Base-by-base conservation (phyloP, 2,329 filamentous ascomycete species). In the Mycocentrospora acerina region DNA sequence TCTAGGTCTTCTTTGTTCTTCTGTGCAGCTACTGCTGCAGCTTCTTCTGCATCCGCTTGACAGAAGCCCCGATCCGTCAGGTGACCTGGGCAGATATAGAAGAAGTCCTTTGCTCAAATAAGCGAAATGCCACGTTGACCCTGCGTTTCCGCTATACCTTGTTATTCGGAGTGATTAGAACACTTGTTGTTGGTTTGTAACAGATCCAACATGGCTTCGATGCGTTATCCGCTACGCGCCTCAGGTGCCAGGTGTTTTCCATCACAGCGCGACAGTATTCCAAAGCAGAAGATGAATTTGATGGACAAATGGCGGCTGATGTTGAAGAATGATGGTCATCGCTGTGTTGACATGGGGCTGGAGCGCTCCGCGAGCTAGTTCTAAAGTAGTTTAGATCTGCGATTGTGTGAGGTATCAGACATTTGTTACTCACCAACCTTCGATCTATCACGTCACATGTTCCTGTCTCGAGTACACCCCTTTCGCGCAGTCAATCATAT, bases 171-270 rank as follows among this genome's bases (percentile, higher is more conserved):
- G 90, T 94, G 53, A 95, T 88, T 37, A 98, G 75, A 13, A 97
- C 91, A 51, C 85, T 94, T 6, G 84, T 82, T 42, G 85, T 89
- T 7, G 87, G 86, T 69, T 93, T 95, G 74, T 85, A 94, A 76
- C 93, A 97, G 48, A 97, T 82, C 68, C 89, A 86, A 69, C 93
- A 98, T 33, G 88, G 77, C 69, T 88, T 95, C 10, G 88, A 79
- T 1, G 85, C 79, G n/a, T 82, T 79, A 19, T 95, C 89, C 10
- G 90, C 90, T 24, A 97, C 91, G 53, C 83, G 88, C 33, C 91
- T 86, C 50, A 90, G 86, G 48, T 88, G 82, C 71, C 91, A 97
- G 19, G 86, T 69, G 61, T 97, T 97, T 28, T 80, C 80, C 42
- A 91, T 22, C 9, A 9, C 9, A n/a, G n/a, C n/a, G n/a, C n/a